phyloP scores from a whole-genome alignment of 2,329 filamentous ascomycete species.

The Didymellaceae sp. region DNA sequence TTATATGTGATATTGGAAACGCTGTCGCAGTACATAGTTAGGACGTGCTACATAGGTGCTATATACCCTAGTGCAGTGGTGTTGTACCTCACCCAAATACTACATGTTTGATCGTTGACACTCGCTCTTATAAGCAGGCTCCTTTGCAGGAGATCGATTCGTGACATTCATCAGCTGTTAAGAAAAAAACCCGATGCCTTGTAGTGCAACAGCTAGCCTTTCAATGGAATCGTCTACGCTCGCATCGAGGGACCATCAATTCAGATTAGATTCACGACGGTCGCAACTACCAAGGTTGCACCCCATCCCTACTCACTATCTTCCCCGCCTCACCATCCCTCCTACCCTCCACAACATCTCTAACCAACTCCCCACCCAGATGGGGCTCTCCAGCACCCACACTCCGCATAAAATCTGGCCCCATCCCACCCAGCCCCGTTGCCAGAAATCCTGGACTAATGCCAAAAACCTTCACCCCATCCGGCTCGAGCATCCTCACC shows the following conservation, averaged over 20 bases:
- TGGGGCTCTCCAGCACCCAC: slow-evolving; percentile 49
- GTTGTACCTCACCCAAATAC: too few relatives aligned
- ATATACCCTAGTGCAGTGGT: too few relatives aligned
- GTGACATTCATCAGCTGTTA: too few relatives aligned
- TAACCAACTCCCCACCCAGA: slow-evolving; percentile 48
- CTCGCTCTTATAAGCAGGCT: too few relatives aligned
- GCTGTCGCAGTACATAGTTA: too few relatives aligned
- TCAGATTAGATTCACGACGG: background rate
- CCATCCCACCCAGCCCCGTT: slow-evolving; percentile 50
- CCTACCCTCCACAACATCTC: slow-evolving; percentile 50
- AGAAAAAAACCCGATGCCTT: too few relatives aligned
- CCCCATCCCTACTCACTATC: slow-evolving; percentile 43
- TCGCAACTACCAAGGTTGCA: slow-evolving; percentile 48
- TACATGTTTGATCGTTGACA: too few relatives aligned
- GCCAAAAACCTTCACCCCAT: slow-evolving; percentile 55
- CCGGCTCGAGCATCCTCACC: slow-evolving; percentile 53
- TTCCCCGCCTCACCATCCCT: slow-evolving; percentile 49
- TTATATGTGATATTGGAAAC: too few relatives aligned
- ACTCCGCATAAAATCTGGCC: slow-evolving; percentile 42
- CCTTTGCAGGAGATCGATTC: too few relatives aligned
- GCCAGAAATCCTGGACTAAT: slow-evolving; percentile 57
- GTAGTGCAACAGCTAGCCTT: background rate
- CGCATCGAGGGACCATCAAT: background rate
- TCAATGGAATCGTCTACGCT: background rate
- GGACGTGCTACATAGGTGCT: too few relatives aligned